Conservation (phyloP, 768 basidiomycete species). For the Roridomyces roridus region DNA sequence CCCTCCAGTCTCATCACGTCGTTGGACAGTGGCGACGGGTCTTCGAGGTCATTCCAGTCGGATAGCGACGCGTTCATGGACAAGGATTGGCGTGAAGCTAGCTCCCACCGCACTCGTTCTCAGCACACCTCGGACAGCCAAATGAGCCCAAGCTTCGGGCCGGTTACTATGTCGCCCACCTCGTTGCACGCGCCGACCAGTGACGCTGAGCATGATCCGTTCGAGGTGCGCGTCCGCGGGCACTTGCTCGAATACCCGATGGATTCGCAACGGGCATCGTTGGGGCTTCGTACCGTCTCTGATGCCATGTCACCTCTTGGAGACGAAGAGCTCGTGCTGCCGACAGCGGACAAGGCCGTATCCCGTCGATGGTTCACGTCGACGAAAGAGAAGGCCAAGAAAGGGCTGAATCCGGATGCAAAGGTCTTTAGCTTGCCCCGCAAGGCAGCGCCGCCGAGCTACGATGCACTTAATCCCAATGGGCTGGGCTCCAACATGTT, state of each 20-base stretch:
- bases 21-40: conserved; percentile 47
- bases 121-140: conserved; percentile 21
- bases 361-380: conserved; percentile 54
- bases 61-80: conserved; percentile 59
- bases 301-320: conserved; percentile 37
- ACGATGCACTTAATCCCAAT: conserved; percentile 67
- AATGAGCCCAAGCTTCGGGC: conserved; percentile 17
- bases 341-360: conserved; percentile 35
- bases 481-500: conserved; percentile 48
- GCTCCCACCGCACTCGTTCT: conserved; percentile 15
- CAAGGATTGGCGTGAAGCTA: conserved; percentile 53
- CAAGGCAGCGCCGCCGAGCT: conserved; percentile 37
- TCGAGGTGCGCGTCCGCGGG: conserved; percentile 47
- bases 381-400: conserved; percentile 57
- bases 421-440: conserved; percentile 75
- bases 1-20: conserved; percentile 63
- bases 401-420: conserved; percentile 84
- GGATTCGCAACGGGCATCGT: conserved; percentile 37
- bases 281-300: conserved; percentile 40
- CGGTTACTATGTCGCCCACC: conserved; percentile 47
- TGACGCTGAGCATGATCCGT: conserved; percentile 50
- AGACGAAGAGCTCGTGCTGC: conserved; percentile 21
- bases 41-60: conserved; percentile 55
- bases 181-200: conserved; percentile 40
- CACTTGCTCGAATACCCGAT: conserved; percentile 33